These are phyloP conservation scores for Cyberlindnera euphorbiae DNA, from an alignment of 805 yeast species.

Conservation along the genomic window DNA sequence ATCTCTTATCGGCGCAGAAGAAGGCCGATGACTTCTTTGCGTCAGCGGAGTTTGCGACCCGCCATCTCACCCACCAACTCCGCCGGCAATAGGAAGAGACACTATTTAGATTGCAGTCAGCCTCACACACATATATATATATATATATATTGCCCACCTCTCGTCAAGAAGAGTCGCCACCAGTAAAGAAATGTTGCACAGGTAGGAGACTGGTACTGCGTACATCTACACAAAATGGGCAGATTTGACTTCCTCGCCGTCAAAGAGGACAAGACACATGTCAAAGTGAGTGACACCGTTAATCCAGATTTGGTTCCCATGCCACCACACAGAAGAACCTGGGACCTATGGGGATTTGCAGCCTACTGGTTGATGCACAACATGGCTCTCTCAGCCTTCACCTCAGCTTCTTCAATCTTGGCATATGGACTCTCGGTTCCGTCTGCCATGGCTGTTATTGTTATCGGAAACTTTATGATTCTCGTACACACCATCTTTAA, in stretches of 20 bases:
- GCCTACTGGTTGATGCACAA: constrained; percentile 43
- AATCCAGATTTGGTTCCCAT: constrained; percentile 13
- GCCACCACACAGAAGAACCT: constrained; percentile 27
- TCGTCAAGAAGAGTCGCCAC: too few relatives aligned
- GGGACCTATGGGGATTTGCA: constrained; percentile 37
- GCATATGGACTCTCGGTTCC: constrained; percentile 40
- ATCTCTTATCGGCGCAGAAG: too few relatives aligned
- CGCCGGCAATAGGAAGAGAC: too few relatives aligned
- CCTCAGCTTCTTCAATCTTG: constrained; percentile 41
- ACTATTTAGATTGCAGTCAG: too few relatives aligned
- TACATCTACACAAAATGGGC: background rate
- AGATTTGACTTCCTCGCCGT: constrained; percentile 2
- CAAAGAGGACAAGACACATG: constrained; percentile 5
- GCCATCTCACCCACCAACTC: too few relatives aligned
- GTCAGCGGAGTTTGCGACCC: too few relatives aligned
- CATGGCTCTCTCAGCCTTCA: constrained; percentile 41
- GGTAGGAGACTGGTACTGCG: background rate
- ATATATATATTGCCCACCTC: too few relatives aligned
- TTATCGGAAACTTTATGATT: constrained; percentile 41
- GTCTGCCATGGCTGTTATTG: constrained; percentile 39
- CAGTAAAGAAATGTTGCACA: too few relatives aligned
- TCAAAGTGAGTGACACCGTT: constrained; percentile 2
- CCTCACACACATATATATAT: too few relatives aligned
- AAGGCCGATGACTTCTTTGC: too few relatives aligned
- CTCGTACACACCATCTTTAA: constrained; percentile 40